These are phyloP conservation scores for Discostella stelligeroides DNA, from an alignment of 108 stramenopile species.

Conservation along the genomic window DNA sequence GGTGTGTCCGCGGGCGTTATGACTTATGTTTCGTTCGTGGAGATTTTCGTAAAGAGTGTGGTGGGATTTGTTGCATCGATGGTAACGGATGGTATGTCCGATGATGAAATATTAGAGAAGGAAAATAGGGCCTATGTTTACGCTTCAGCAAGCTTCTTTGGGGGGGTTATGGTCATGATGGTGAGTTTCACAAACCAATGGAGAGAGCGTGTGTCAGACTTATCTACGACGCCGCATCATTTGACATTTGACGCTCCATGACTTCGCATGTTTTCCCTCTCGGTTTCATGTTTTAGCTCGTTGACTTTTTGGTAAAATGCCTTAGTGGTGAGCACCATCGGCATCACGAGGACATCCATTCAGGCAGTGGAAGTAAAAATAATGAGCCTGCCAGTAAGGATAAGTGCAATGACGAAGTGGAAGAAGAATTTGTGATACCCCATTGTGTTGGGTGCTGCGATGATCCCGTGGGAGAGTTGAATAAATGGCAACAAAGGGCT, in stretches of 20 bases:
- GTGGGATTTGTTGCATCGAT: constrained; percentile 30
- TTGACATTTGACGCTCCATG: background rate
- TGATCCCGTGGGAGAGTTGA: constrained; percentile 45
- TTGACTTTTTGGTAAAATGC: constrained; percentile 28
- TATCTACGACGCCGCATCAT: no score
- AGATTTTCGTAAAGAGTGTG: constrained; percentile 73
- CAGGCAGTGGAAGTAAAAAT: constrained; percentile 7
- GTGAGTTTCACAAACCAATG: constrained; percentile 21
- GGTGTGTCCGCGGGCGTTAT: constrained; percentile 82
- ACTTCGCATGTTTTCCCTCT: constrained; percentile 4
- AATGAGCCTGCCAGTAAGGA: constrained; percentile 4
- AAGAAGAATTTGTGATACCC: constrained; percentile 16
- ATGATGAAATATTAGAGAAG: constrained; percentile 15
- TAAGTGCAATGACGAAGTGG: constrained; percentile 8
- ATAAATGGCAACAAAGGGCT: constrained; percentile 49
- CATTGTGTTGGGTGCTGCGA: constrained; percentile 43
- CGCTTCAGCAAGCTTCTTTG: constrained; percentile 71
- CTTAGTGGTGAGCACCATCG: constrained; percentile 36
- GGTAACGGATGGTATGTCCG: constrained; percentile 7
- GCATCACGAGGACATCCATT: constrained; percentile 21
- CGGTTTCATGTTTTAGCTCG: constrained; percentile 15
- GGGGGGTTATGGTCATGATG: constrained; percentile 59
- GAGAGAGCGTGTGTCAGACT: background rate
- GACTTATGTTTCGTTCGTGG: constrained; percentile 81
- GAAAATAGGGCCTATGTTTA: constrained; percentile 51